These are phyloP conservation scores for Cubamyces lactineus DNA, from an alignment of 768 basidiomycete genomes.

Conservation along the genomic window DNA sequence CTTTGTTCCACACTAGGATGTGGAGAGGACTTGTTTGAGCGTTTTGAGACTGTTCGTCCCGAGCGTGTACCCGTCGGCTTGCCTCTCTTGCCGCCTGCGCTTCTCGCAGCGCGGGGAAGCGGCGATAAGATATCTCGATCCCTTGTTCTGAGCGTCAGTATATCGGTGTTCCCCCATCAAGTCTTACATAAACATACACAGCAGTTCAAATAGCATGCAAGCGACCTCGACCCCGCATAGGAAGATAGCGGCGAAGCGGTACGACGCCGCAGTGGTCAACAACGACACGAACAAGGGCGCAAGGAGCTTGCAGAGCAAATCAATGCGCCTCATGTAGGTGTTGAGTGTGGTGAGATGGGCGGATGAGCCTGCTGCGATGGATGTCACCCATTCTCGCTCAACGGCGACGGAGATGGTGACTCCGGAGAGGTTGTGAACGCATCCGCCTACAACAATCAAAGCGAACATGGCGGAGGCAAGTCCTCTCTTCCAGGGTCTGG, in stretches of 20 bases:
- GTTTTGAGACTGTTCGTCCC: neutral
- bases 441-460: slow-evolving; percentile 39
- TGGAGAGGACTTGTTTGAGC: neutral
- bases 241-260: slow-evolving; percentile 39
- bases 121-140: slow-evolving; percentile 43
- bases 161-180: too few relatives aligned
- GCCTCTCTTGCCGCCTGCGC: slow-evolving; percentile 32
- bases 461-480: slow-evolving; percentile 39
- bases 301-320: slow-evolving; percentile 53
- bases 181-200: slow-evolving; percentile 33
- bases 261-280: slow-evolving; percentile 41
- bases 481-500: slow-evolving; percentile 18
- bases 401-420: slow-evolving; percentile 48
- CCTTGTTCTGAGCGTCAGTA: slow-evolving; percentile 22
- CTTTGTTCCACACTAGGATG: neutral
- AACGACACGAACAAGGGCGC: slow-evolving; percentile 55
- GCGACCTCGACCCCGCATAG: slow-evolving; percentile 40
- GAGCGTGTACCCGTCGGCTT: neutral
- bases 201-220: slow-evolving; percentile 45
- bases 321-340: slow-evolving; percentile 44
- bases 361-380: slow-evolving; percentile 42
- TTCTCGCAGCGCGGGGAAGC: slow-evolving; percentile 39
- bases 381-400: slow-evolving; percentile 55
- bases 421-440: slow-evolving; percentile 43
- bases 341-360: slow-evolving; percentile 46